phyloP scores from a whole-genome alignment of 768 basidiomycete species.

The Dictyophora rubrovolvata region DNA sequence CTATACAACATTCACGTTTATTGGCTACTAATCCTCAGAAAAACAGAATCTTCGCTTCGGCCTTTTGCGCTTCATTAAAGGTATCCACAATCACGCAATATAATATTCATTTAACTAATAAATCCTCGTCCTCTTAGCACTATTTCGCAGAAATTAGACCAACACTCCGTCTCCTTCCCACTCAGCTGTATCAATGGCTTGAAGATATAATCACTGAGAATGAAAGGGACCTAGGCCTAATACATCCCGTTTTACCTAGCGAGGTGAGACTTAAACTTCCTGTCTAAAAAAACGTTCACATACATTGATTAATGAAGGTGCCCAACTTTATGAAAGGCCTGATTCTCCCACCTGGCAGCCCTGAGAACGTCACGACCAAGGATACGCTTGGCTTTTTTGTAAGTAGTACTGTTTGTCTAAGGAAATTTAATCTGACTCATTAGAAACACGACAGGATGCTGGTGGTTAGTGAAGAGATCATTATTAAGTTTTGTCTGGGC shows the following conservation, averaged over 20 bases:
- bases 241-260: slow-evolving; percentile 22
- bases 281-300: background rate
- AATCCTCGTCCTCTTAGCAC: slow-evolving; percentile 13
- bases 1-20: background rate
- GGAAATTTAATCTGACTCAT: background rate
- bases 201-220: slow-evolving; percentile 14
- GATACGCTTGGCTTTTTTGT: slow-evolving; percentile 22
- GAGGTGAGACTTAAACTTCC: slow-evolving; percentile 8
- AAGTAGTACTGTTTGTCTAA: background rate
- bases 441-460: slow-evolving; percentile 15
- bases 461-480: slow-evolving; percentile 12
- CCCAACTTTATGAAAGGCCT: slow-evolving; percentile 23
- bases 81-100: slow-evolving; percentile 1
- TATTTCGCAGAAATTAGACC: slow-evolving; percentile 23
- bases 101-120: too few relatives aligned
- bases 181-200: slow-evolving; percentile 5
- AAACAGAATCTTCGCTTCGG: slow-evolving; percentile 20
- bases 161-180: slow-evolving; percentile 15
- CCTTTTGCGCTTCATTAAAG: slow-evolving; percentile 20
- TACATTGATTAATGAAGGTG: slow-evolving; percentile 9
- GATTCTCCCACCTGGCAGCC: slow-evolving; percentile 12
- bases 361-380: slow-evolving; percentile 13
- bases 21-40: background rate
- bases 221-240: slow-evolving; percentile 14
- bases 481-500: background rate